Evolutionary conservation across 2,329 filamentous ascomycete species (phyloP).

Genomic region (Claviceps sp.): DNA sequence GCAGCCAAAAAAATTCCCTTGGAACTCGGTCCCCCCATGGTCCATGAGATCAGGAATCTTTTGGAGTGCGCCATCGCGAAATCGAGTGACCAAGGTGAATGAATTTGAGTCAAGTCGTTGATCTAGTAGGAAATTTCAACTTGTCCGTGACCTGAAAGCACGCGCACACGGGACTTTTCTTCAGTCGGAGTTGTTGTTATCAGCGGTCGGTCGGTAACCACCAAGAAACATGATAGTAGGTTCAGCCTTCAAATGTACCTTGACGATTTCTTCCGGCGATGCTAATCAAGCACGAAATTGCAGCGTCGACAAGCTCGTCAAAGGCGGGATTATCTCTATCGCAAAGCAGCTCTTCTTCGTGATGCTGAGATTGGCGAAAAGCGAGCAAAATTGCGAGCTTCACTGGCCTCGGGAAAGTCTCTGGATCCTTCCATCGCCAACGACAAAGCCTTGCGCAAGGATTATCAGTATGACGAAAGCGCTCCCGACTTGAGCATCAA

Average conservation of each 20-base stretch:
- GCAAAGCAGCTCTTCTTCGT: conserved; percentile 71
- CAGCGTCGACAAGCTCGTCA: conserved; percentile 28
- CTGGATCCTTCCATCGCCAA: conserved; percentile 72
- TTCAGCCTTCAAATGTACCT: not conserved
- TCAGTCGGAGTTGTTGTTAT: too few species aligned
- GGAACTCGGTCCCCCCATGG: not conserved
- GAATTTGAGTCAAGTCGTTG: not conserved
- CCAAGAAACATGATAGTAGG: conserved; percentile 7
- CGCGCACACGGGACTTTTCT: not conserved
- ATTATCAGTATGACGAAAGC: conserved; percentile 91
- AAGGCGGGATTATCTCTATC: conserved; percentile 56
- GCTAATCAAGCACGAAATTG: not conserved
- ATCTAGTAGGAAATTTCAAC: not conserved
- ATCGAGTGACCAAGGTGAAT: not conserved
- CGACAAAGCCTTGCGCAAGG: conserved; percentile 69
- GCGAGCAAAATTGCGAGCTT: conserved; percentile 71
- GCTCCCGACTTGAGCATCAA: conserved; percentile 51
- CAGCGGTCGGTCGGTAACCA: not conserved
- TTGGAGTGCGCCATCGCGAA: not conserved
- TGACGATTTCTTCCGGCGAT: not conserved
- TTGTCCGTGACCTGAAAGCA: not conserved
- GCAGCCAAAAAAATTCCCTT: not conserved
- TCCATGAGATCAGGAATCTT: not conserved
- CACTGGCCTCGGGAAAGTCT: conserved; percentile 79
- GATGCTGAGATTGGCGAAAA: conserved; percentile 92